Base-by-base conservation (phyloP, 2,329 filamentous ascomycete species). In the Alternaria metachromatica region DNA sequence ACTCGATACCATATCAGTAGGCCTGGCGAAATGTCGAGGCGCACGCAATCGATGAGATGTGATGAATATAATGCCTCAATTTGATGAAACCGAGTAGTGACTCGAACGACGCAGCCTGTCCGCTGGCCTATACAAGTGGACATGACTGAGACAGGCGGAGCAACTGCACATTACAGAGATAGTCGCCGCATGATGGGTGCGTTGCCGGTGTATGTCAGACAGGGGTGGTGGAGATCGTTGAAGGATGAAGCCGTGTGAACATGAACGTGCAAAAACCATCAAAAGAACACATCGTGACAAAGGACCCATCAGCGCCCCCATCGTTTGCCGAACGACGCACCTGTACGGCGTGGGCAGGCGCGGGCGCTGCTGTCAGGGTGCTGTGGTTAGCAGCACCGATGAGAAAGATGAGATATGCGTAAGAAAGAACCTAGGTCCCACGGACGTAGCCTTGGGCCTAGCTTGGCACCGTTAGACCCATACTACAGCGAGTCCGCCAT, bases 371-470 rank as follows among this genome's bases (percentile, higher is more conserved):
- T 13, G 56, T 60, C 59, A 65, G 46, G 53, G 55, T 63, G 41
- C 48, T 59, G 62, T 57, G 59, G 53, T 49, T 44, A 37, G 59
- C 54, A 67, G 62, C 59, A 67, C 65, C 65, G 65, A 67, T 67
- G 65, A 65, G 65, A 62, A 64, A 62, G 62, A 63, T 56, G 65
- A 64, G 64, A 70, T 70, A 70, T 70, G 68, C 62, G 65, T 63
- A 67, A 70, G 66, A 69, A 65, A 67, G 69, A 70, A 68, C 65
- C 37, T 67, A 68, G 71, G 61, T 71, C 68, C 58, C 64, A 66
- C 61, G 64, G 67, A 63, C 62, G 66, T 61, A 68, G 69, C 67
- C 60, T 60, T 66, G 63, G 65, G 65, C 56, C 41, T 65, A 53
- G 64, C 65, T 71, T 69, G 66, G 69, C 69, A 61, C 59, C 60